Evolutionary conservation across 805 yeast genomes (phyloP), one percentile per base, ranked within the genome.

Genomic region (Wickerhamomyces bisporus): DNA sequence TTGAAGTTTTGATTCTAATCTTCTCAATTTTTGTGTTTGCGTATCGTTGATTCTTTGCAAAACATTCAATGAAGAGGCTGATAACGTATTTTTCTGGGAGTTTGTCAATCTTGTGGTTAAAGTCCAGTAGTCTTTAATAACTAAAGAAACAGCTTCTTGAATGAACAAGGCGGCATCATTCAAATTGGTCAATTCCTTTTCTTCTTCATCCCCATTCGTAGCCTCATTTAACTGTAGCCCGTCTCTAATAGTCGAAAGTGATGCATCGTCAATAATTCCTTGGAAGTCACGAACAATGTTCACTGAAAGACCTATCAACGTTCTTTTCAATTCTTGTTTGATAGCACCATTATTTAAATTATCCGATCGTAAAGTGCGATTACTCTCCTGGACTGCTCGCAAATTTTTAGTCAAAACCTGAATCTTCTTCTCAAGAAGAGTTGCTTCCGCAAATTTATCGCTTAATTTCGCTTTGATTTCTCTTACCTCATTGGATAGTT

Each of bases 71-170:
- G 44, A 28, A 3, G 38, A 24, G 23, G 32, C 28, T n/a, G 47
- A 26, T 4, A 41, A 11, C 4, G 34, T 24, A 2, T 27, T 38
- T 24, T 34, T 46, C 17, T 44, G 43, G 3, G 36, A 18, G 2
- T 41, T 39, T 5, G 35, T 16, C 2, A 46, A 14, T 12, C 44
- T 34, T 29, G 31, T 42, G 20, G 27, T 35, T 8, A 48, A 26
- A 3, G 42, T 16, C 43, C 43, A 41, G 23, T 44, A 41, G 13
- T 46, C 50, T 25, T 41, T 40, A 13, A 41, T 30, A 13, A 46
- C 34, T 27, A 50, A 34, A 3, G 38, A 21, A 3, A 48, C 38
- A 11, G 47, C 49, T n/a, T 48, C 51, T 26, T 44, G 43, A 5
- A 50, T 40, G 23, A 48, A 49, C 5, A 32, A 11, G 9, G 42